A percentile compares a stretch with the other conserved stretches of the same genome.
Evolutionary conservation across 768 basidiomycete species (phyloP).

Genomic region (Suillus placidus): DNA sequence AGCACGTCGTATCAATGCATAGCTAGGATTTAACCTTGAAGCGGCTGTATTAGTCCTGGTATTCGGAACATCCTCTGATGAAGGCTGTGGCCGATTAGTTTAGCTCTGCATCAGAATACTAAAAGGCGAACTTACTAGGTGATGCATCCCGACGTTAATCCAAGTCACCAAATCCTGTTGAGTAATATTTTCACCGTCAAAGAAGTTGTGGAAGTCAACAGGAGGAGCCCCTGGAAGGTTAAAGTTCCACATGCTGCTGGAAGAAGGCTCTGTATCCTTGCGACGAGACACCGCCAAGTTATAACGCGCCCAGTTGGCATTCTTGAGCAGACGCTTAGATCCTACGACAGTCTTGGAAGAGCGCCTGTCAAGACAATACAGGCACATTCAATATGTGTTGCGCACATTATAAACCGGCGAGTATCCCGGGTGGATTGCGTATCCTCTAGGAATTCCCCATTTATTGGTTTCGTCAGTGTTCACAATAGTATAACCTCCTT

Average conservation of each 20-base stretch:
- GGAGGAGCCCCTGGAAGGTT: slow-evolving; percentile 59
- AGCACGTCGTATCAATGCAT: neutral
- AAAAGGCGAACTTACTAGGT: slow-evolving; percentile 42
- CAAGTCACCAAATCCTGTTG: slow-evolving; percentile 70
- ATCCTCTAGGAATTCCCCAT: slow-evolving; percentile 62
- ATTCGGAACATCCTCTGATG: slow-evolving; percentile 66
- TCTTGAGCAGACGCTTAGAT: slow-evolving; percentile 60
- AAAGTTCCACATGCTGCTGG: slow-evolving; percentile 63
- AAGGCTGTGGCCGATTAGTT: slow-evolving; percentile 40
- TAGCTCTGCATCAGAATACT: neutral
- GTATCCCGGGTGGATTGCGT: slow-evolving; percentile 62
- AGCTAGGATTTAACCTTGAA: slow-evolving; percentile 43
- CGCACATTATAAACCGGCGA: slow-evolving; percentile 54
- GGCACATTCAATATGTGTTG: neutral
- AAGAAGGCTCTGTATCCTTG: slow-evolving; percentile 64
- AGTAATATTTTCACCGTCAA: slow-evolving; percentile 62
- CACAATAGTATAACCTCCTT: slow-evolving; percentile 59
- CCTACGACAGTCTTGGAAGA: slow-evolving; percentile 52
- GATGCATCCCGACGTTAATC: slow-evolving; percentile 70
- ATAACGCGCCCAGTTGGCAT: slow-evolving; percentile 69
- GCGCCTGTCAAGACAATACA: neutral
- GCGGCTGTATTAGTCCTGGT: slow-evolving; percentile 60
- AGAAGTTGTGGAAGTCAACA: slow-evolving; percentile 64
- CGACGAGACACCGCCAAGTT: slow-evolving; percentile 59
- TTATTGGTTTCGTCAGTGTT: slow-evolving; percentile 54